These are phyloP conservation scores for Curvularia spicifera DNA, from an alignment of 2,329 filamentous ascomycete genomes.

Conservation along the genomic window DNA sequence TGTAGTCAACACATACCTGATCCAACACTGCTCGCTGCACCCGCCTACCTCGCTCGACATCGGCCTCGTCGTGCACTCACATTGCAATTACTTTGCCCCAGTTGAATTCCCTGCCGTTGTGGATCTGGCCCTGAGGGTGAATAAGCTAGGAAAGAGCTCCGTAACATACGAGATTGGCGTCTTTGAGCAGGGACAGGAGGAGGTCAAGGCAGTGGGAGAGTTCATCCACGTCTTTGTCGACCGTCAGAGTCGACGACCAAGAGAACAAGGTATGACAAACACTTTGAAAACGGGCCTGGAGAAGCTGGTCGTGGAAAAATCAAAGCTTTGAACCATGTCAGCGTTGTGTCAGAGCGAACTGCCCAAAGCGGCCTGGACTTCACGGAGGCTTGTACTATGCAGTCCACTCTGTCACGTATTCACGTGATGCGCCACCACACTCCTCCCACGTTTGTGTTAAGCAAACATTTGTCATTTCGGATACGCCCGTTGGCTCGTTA, in stretches of 20 bases:
- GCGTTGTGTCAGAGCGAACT: neutral
- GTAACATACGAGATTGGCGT: conserved; percentile 90
- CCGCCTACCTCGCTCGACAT: conserved; percentile 75
- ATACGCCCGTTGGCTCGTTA: neutral
- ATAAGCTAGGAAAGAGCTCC: conserved; percentile 82
- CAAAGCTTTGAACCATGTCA: conserved; percentile 34
- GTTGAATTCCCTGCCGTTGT: conserved; percentile 82
- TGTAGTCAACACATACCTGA: conserved; percentile 86
- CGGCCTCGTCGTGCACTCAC: conserved; percentile 82
- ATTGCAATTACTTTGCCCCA: conserved; percentile 83
- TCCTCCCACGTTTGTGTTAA: neutral
- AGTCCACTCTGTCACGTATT: neutral
- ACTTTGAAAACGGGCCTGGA: conserved; percentile 58
- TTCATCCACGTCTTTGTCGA: conserved; percentile 92
- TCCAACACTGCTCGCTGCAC: conserved; percentile 75
- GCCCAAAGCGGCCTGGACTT: neutral
- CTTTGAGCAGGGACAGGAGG: conserved; percentile 75
- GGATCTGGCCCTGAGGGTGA: conserved; percentile 81
- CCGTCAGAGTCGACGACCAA: conserved; percentile 71
- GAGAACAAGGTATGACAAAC: conserved; percentile 66
- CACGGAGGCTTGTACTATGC: neutral
- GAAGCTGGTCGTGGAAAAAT: conserved; percentile 28
- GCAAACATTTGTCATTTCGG: neutral
- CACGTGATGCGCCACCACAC: neutral
- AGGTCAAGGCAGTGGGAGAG: conserved; percentile 82